These are phyloP conservation scores for Spiraea crenata DNA, from an alignment of 331 rosid species.

Conservation along the genomic window DNA sequence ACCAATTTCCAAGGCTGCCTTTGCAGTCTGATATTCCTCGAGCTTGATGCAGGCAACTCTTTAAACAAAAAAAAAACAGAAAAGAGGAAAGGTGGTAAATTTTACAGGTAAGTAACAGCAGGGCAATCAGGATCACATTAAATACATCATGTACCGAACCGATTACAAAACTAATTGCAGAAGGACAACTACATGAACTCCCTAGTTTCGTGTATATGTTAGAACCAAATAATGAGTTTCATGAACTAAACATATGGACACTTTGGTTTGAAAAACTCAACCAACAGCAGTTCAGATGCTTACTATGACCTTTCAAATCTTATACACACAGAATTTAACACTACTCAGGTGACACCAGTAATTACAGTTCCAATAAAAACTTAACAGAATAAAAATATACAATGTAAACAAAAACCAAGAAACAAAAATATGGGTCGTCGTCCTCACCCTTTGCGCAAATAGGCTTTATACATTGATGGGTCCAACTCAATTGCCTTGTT, in stretches of 20 bases:
- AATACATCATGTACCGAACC: not conserved
- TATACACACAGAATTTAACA: too few relatives aligned
- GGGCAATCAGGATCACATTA: not conserved
- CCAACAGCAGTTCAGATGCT: not conserved
- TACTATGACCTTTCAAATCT: not conserved
- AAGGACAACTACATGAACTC: not conserved
- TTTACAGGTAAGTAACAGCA: not conserved
- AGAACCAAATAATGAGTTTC: not conserved
- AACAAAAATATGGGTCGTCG: not conserved
- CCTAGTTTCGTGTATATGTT: not conserved
- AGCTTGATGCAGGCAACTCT: conserved; percentile 78
- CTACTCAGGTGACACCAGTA: too few relatives aligned
- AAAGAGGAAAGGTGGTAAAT: conserved; percentile 5
- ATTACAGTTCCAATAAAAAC: too few relatives aligned
- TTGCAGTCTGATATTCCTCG: conserved; percentile 84
- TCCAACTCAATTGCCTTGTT: conserved; percentile 74
- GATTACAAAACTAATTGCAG: not conserved
- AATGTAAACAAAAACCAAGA: not conserved
- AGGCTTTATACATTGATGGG: conserved; percentile 54
- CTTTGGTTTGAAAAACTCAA: not conserved
- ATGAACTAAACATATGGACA: not conserved
- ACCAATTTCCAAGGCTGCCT: conserved; percentile 67
- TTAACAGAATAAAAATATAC: not conserved
- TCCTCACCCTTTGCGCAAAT: conserved; percentile 75
- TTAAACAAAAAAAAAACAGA: conserved; percentile 16